phyloP scores from a whole-genome alignment of 2,329 filamentous ascomycete species.

The Fusarium gaditjirri region DNA sequence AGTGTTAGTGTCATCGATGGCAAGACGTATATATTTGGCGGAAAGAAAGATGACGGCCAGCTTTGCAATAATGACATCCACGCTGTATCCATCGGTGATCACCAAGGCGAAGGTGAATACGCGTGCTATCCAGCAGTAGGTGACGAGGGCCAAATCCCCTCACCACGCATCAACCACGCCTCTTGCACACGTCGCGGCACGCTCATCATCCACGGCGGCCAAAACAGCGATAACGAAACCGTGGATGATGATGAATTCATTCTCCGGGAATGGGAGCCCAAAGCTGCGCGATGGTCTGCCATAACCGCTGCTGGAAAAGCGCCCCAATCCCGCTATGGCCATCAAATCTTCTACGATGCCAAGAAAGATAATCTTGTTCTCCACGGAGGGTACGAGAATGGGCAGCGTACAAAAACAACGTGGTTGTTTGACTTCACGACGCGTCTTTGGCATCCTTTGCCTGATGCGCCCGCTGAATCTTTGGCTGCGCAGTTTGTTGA shows the following conservation, averaged over 20 bases:
- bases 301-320: constrained; percentile 23
- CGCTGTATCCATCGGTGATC: constrained; percentile 7
- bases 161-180: constrained; percentile 16
- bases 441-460: constrained; percentile 18
- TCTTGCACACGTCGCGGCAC: constrained; percentile 22
- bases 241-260: constrained; percentile 27
- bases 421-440: constrained; percentile 36
- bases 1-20: constrained; percentile 25
- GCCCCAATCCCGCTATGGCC: constrained; percentile 2
- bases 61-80: constrained; percentile 33
- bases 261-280: constrained; percentile 33
- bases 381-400: constrained; percentile 22
- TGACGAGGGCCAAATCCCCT: constrained; percentile 5
- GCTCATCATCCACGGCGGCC: constrained; percentile 28
- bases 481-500: constrained; percentile 28
- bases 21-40: constrained; percentile 37
- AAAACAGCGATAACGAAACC: not conserved
- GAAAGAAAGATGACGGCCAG: constrained; percentile 20
- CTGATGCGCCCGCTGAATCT: constrained; percentile 9
- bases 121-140: constrained; percentile 35
- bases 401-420: constrained; percentile 3
- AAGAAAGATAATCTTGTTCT: constrained; percentile 27
- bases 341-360: constrained; percentile 28
- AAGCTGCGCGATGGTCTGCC: constrained; percentile 4
- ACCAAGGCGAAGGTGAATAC: constrained; percentile 17